These are phyloP conservation scores for Rubia tinctorum DNA, from an alignment of 305 asterid species.

Conservation along the genomic window DNA sequence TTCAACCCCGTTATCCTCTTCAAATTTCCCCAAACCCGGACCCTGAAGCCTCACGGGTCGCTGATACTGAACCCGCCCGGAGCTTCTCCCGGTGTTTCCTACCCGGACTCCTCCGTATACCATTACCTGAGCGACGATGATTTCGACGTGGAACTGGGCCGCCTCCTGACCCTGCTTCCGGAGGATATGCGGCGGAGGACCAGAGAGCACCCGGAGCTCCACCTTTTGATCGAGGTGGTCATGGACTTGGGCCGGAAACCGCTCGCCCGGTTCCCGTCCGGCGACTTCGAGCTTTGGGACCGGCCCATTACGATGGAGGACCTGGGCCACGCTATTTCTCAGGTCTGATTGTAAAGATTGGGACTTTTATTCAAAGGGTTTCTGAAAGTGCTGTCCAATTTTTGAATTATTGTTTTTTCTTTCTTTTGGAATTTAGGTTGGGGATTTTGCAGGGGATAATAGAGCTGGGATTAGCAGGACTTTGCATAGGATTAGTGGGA, in stretches of 20 bases:
- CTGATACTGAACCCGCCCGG: slow-evolving; percentile 1
- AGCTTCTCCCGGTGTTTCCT: slow-evolving; percentile 28
- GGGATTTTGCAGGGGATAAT: slow-evolving; percentile 87
- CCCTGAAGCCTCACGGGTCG: slow-evolving; percentile 4
- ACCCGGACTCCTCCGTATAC: slow-evolving; percentile 23
- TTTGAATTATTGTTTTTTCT: neutral
- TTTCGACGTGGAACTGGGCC: slow-evolving; percentile 60
- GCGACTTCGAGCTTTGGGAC: slow-evolving; percentile 73
- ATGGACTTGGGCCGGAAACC: slow-evolving; percentile 96
- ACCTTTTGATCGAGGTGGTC: slow-evolving; percentile 78
- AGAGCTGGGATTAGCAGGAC: slow-evolving; percentile 95
- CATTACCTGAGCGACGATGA: slow-evolving; percentile 39
- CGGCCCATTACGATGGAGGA: slow-evolving; percentile 60
- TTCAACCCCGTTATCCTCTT: neutral
- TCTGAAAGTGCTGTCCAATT: neutral
- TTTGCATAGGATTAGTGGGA: slow-evolving; percentile 86
- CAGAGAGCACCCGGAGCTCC: slow-evolving; percentile 66
- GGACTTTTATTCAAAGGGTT: neutral
- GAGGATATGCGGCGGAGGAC: slow-evolving; percentile 79
- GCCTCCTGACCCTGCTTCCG: slow-evolving; percentile 63
- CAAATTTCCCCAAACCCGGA: neutral
- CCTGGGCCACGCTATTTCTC: slow-evolving; percentile 60
- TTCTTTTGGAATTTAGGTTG: slow-evolving; percentile 46
- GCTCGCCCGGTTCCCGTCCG: slow-evolving; percentile 84
- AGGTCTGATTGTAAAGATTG: slow-evolving; percentile 31